Evolutionary conservation across 1,139 yeast genomes (phyloP).

Genomic region (Pichia inconspicua): DNA sequence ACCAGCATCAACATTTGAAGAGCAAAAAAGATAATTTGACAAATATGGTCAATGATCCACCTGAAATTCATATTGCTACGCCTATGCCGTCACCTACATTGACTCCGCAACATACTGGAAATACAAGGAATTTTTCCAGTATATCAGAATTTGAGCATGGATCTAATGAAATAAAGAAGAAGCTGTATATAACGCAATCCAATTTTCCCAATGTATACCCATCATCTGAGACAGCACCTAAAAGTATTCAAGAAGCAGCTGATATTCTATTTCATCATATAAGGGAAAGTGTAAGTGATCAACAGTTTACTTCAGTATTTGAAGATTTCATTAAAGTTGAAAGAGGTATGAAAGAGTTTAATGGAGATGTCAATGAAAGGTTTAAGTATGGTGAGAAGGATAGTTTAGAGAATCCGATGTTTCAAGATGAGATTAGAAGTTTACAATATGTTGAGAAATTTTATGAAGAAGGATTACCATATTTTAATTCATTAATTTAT

Average conservation of each 20-base stretch:
- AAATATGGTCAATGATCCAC: slow-evolving; percentile 30
- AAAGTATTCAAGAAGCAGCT: slow-evolving; percentile 73
- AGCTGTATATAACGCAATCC: slow-evolving; percentile 72
- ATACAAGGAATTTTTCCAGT: slow-evolving; percentile 26
- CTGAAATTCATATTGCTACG: slow-evolving; percentile 67
- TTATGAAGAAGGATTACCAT: slow-evolving; percentile 45
- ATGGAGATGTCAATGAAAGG: not conserved
- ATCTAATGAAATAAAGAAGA: slow-evolving; percentile 60
- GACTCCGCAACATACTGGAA: slow-evolving; percentile 40
- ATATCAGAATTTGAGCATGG: slow-evolving; percentile 28
- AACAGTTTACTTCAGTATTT: slow-evolving; percentile 35
- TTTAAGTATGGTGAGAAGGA: slow-evolving; percentile 17
- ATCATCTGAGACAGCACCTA: slow-evolving; percentile 42
- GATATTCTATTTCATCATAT: slow-evolving; percentile 55
- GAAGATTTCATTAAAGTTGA: slow-evolving; percentile 62
- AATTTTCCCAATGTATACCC: slow-evolving; percentile 79
- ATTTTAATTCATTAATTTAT: slow-evolving; percentile 53
- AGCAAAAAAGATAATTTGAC: slow-evolving; percentile 4
- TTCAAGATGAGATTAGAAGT: slow-evolving; percentile 33
- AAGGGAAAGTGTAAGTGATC: slow-evolving; percentile 54
- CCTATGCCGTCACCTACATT: slow-evolving; percentile 83
- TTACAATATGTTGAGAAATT: slow-evolving; percentile 54
- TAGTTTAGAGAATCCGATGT: slow-evolving; percentile 29
- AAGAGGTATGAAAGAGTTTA: slow-evolving; percentile 34
- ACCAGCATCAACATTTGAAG: slow-evolving; percentile 25